These are phyloP conservation scores for Trapa bicornis DNA, from an alignment of 345 rosid species.

Conservation along the genomic window DNA sequence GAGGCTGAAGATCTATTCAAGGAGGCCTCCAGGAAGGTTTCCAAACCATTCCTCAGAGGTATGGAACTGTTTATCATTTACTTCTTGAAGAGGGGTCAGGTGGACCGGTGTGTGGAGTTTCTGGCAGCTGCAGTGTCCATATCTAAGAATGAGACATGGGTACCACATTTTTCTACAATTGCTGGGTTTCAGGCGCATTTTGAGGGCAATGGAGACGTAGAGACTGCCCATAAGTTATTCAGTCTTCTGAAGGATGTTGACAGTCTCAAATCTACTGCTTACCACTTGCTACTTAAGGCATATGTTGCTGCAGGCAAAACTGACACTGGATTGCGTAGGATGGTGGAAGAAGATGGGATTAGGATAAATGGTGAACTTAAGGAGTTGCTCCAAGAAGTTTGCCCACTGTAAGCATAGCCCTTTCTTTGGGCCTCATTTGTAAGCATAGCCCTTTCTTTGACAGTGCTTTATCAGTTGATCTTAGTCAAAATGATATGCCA, in stretches of 20 bases:
- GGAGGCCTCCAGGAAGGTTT: conserved; percentile 21
- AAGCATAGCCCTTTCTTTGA: too few relatives aligned
- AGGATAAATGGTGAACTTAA: conserved; percentile 31
- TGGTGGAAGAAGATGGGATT: conserved; percentile 33
- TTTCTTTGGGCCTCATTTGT: too few relatives aligned
- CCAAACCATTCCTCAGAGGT: conserved; percentile 26
- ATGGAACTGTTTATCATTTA: conserved; percentile 47
- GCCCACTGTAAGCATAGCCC: too few relatives aligned
- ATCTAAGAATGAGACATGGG: conserved; percentile 26
- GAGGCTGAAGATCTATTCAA: conserved; percentile 42
- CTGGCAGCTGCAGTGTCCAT: conserved; percentile 36
- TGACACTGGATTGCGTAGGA: conserved; percentile 37
- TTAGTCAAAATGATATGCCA: too few relatives aligned
- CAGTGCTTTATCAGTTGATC: too few relatives aligned
- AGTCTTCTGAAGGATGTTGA: background rate
- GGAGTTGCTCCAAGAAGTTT: too few relatives aligned
- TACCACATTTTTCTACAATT: conserved; percentile 20
- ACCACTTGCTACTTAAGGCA: conserved; percentile 28
- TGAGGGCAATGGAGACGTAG: conserved; percentile 40
- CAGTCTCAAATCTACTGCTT: conserved; percentile 24
- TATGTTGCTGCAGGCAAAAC: conserved; percentile 46
- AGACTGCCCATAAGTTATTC: conserved; percentile 10
- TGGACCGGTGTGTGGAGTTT: conserved; percentile 34
- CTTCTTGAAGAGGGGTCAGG: conserved; percentile 29
- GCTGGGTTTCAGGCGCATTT: conserved; percentile 32